Percentiles rank a stretch among this genome's conserved stretches.
phyloP scores from a whole-genome alignment of 352 stramenopile species.

The Phytopythium sindhum region DNA sequence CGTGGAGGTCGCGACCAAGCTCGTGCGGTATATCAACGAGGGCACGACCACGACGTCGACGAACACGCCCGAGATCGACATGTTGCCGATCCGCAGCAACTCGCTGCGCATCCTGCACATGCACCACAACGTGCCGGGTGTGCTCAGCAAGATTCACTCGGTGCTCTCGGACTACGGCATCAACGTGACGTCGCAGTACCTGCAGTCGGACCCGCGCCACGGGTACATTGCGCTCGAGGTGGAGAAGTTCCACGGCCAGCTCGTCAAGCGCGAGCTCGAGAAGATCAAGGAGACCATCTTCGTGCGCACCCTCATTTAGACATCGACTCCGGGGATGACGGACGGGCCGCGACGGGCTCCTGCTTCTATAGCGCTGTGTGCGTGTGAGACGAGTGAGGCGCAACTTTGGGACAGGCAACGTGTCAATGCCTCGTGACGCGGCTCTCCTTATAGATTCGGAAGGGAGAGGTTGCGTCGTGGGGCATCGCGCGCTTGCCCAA shows the following conservation, averaged over 20 bases:
- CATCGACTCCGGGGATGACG: background rate
- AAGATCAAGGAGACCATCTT: slow-evolving; percentile 89
- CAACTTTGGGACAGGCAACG: background rate
- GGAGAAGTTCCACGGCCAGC: slow-evolving; percentile 76
- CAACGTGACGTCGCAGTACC: slow-evolving; percentile 84
- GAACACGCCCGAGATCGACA: slow-evolving; percentile 81
- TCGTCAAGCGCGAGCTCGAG: slow-evolving; percentile 72
- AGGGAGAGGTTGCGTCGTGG: background rate
- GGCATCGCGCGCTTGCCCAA: background rate
- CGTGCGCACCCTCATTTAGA: slow-evolving; percentile 71
- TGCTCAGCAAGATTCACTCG: slow-evolving; percentile 84
- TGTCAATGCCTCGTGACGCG: background rate
- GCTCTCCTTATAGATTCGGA: background rate
- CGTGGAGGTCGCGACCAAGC: slow-evolving; percentile 74
- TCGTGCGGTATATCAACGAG: slow-evolving; percentile 82
- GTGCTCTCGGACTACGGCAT: slow-evolving; percentile 81
- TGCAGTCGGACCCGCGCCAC: slow-evolving; percentile 78
- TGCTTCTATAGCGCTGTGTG: background rate
- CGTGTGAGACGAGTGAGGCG: background rate
- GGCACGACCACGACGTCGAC: slow-evolving; percentile 74
- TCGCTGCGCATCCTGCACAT: slow-evolving; percentile 86
- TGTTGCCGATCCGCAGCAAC: slow-evolving; percentile 66
- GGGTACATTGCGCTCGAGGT: slow-evolving; percentile 83
- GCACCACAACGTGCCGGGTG: slow-evolving; percentile 83
- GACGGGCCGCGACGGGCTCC: background rate